These are phyloP conservation scores for Paratrypanosoma confusum DNA, from an alignment of 208 protist species.

Conservation along the genomic window DNA sequence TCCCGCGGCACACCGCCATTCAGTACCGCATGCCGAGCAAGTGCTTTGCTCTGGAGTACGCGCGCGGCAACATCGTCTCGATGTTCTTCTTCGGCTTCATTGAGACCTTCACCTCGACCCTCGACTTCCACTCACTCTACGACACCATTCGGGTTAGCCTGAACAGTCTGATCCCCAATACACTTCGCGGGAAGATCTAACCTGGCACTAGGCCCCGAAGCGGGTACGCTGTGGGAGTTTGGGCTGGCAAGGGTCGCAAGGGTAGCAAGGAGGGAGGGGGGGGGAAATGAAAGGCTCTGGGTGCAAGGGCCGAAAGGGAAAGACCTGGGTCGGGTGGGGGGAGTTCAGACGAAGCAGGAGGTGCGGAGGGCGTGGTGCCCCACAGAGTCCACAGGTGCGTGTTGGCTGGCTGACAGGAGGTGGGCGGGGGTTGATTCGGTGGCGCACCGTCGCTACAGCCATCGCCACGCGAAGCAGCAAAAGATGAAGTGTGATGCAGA, in stretches of 20 bases:
- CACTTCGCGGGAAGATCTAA: slow-evolving; percentile 71
- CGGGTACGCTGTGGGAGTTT: not conserved
- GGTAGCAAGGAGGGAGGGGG: too few species aligned
- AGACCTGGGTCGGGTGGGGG: too few species aligned
- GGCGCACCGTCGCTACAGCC: too few species aligned
- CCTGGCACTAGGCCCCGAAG: not conserved
- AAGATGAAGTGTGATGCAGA: too few species aligned
- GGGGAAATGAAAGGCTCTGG: too few species aligned
- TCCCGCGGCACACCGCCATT: slow-evolving; percentile 52
- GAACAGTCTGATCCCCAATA: slow-evolving; percentile 56
- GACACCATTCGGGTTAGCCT: slow-evolving; percentile 57
- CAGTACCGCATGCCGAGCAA: slow-evolving; percentile 86
- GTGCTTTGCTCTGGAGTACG: slow-evolving; percentile 89
- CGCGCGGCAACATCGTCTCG: slow-evolving; percentile 79
- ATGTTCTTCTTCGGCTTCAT: slow-evolving; percentile 90
- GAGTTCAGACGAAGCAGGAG: too few species aligned
- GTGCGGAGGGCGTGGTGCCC: too few species aligned
- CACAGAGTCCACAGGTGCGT: too few species aligned
- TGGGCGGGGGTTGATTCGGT: too few species aligned
- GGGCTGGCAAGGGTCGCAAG: not conserved
- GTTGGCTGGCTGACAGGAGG: too few species aligned
- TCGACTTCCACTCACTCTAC: slow-evolving; percentile 62
- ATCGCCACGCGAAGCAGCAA: too few species aligned
- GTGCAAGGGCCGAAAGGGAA: too few species aligned
- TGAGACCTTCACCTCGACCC: slow-evolving; percentile 68